A percentile compares a stretch with the other conserved stretches of the same genome.
Conservation (phyloP, 225 moss, liverwort and hornwort genomes). For the Sphagnum tenellum region DNA sequence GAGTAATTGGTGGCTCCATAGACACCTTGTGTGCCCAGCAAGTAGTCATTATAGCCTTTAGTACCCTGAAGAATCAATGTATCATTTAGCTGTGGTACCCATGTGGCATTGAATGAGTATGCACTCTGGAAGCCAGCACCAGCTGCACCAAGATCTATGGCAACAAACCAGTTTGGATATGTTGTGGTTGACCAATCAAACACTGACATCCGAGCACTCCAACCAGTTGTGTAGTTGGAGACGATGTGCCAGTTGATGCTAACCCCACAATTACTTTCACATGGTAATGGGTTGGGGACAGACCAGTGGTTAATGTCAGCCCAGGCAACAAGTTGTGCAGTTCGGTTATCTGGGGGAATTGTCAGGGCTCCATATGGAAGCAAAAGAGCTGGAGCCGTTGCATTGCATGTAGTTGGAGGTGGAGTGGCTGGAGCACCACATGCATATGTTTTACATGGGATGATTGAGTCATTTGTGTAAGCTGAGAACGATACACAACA, state of each 20-base stretch:
- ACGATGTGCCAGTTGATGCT: conserved; percentile 42
- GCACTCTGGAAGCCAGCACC: conserved; percentile 25
- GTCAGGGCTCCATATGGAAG: conserved; percentile 29
- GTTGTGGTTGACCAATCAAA: conserved; percentile 25
- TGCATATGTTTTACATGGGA: conserved; percentile 37
- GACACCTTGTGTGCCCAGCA: conserved; percentile 12
- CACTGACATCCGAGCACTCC: conserved; percentile 36
- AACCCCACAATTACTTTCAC: conserved; percentile 40
- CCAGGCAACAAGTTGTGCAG: conserved; percentile 9
- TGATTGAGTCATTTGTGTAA: conserved; percentile 30
- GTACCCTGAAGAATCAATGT: conserved; percentile 31
- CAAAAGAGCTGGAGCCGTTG: conserved; percentile 10
- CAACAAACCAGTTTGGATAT: conserved; percentile 21
- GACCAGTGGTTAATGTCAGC: conserved; percentile 18
- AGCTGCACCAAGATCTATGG: conserved; percentile 17
- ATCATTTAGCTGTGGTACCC: conserved; percentile 21
- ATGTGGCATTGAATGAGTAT: conserved; percentile 32
- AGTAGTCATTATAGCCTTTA: conserved; percentile 16
- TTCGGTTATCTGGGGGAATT: conserved; percentile 33
- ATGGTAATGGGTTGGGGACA: conserved; percentile 15
- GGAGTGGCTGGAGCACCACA: conserved; percentile 14
- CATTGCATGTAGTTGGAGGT: conserved; percentile 17
- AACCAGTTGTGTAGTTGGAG: conserved; percentile 37
- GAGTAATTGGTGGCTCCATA: conserved; percentile 8
- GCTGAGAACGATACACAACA: conserved; percentile 51